These are phyloP conservation scores for Monilinia laxa DNA, from an alignment of 2,329 filamentous ascomycete species.

Conservation along the genomic window DNA sequence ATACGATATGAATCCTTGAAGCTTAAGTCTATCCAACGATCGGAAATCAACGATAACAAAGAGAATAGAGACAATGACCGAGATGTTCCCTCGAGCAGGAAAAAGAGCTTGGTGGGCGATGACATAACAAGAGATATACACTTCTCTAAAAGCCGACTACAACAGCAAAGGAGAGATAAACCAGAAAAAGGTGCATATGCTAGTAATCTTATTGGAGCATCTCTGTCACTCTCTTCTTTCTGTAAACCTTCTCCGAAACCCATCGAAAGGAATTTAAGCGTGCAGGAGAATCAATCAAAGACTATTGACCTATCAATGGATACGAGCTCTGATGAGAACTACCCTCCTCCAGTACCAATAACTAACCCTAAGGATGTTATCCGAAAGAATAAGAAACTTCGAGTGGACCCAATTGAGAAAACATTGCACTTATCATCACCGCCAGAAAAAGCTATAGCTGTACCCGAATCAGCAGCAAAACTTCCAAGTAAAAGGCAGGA, in stretches of 20 bases:
- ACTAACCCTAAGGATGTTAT: background rate
- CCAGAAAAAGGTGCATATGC: constrained; percentile 34
- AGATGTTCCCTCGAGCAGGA: constrained; percentile 7
- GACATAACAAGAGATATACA: background rate
- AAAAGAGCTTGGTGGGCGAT: background rate
- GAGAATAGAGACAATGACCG: constrained; percentile 9
- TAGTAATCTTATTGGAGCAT: constrained; percentile 36
- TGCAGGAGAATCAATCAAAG: background rate
- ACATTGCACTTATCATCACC: background rate
- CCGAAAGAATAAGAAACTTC: background rate
- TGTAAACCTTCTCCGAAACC: background rate
- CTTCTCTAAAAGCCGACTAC: background rate
- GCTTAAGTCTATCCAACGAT: constrained; percentile 16
- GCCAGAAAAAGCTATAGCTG: background rate
- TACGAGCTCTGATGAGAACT: constrained; percentile 12
- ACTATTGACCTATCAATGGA: constrained; percentile 16
- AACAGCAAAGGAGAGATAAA: constrained; percentile 27
- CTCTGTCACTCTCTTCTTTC: constrained; percentile 31
- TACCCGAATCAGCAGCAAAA: background rate
- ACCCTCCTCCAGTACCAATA: background rate
- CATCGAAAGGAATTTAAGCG: background rate
- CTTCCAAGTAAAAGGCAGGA: background rate
- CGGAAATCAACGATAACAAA: constrained; percentile 29
- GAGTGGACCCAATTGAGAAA: background rate
- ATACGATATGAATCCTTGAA: constrained; percentile 35